Percentiles rank a stretch among this genome's conserved stretches.
These are phyloP conservation scores for Neurospora sp. DNA, from an alignment of 495 filamentous ascomycete species.

Conservation along the genomic window DNA sequence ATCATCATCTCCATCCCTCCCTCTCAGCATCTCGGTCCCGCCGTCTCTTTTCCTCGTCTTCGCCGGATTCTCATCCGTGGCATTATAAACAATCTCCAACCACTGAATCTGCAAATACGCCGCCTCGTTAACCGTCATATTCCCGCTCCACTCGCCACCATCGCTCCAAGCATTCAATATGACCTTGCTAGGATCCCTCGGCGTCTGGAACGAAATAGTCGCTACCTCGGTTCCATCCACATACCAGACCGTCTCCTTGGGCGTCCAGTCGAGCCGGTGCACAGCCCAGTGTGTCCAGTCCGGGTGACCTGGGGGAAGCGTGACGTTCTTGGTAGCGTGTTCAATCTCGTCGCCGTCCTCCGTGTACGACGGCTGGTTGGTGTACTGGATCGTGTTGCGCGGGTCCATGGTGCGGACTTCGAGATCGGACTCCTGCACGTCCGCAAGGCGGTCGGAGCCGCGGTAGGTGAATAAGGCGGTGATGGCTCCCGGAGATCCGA, in stretches of 20 bases:
- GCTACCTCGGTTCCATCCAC: constrained; percentile 48
- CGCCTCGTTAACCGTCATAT: constrained; percentile 49
- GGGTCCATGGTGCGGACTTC: constrained; percentile 60
- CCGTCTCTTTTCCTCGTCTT: not conserved
- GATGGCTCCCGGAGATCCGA: constrained; percentile 48
- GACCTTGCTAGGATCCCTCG: constrained; percentile 46
- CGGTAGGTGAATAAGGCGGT: constrained; percentile 63
- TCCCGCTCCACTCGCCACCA: constrained; percentile 62
- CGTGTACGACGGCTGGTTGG: constrained; percentile 56
- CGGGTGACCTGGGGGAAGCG: constrained; percentile 28
- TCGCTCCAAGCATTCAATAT: constrained; percentile 71
- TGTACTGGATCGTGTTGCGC: constrained; percentile 49
- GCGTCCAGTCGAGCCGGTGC: constrained; percentile 64
- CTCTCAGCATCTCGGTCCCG: not conserved
- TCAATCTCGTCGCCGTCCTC: constrained; percentile 33
- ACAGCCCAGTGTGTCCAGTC: constrained; percentile 60
- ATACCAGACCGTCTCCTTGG: constrained; percentile 53
- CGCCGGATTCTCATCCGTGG: constrained; percentile 12
- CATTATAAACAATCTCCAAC: constrained; percentile 65
- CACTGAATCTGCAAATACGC: constrained; percentile 64
- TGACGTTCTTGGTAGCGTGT: constrained; percentile 36
- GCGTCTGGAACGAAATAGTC: constrained; percentile 52
- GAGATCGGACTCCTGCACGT: constrained; percentile 64
- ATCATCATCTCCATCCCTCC: constrained; percentile 14
- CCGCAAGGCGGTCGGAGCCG: constrained; percentile 16